Base-by-base conservation (phyloP, 306 rosid genomes). In the Quillaja saponaria region DNA sequence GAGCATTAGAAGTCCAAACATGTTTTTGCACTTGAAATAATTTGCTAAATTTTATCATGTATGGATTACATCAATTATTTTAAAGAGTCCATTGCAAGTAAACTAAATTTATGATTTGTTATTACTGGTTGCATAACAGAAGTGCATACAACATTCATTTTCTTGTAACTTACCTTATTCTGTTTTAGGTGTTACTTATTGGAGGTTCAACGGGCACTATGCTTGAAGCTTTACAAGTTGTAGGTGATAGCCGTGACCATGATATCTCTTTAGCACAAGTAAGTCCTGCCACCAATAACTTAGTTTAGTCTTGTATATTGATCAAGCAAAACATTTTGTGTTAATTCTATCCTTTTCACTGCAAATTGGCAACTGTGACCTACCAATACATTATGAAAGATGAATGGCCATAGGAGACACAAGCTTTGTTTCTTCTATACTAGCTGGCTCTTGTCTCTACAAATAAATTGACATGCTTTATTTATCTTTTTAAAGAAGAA, bases 141-240 rank as follows among this genome's bases (percentile, higher is more conserved):
- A 6, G 19, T 25, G 31, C 31, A 25, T 25, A 25, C 31, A 25
- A 25, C 4, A 25, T 39, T 19, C 38, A 16, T 16, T 10, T 38
- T 49, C 41, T 34, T 45, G 28, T 69, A 51, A 37, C 47, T 57
- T 49, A 6, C 19, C 47, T 57, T 49, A 6, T 15, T 20, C 41
- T 68, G 71, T 78, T 78, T 64, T 84, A 92, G 99, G 99, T 92
- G 46, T 80, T 92, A 49, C 75, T 92, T 61, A 92, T 92, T 74
- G 99, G 99, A 56, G 99, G 99, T 76, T 92, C 99, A 67, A 92
- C 99, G 0, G 95, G 99, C 54, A 85, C 85, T 48, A 92, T 92
- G 99, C 84, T 92, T 68, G 99, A 89, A 82, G 95, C 94, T 54
- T 76, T 92, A 70, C 78, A 92, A 13, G 99, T 92, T 71, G 86